A percentile compares a stretch with the other conserved stretches of the same genome.
phyloP scores from a whole-genome alignment of 2,329 filamentous ascomycete species.

The Tolypocladium paradoxum region DNA sequence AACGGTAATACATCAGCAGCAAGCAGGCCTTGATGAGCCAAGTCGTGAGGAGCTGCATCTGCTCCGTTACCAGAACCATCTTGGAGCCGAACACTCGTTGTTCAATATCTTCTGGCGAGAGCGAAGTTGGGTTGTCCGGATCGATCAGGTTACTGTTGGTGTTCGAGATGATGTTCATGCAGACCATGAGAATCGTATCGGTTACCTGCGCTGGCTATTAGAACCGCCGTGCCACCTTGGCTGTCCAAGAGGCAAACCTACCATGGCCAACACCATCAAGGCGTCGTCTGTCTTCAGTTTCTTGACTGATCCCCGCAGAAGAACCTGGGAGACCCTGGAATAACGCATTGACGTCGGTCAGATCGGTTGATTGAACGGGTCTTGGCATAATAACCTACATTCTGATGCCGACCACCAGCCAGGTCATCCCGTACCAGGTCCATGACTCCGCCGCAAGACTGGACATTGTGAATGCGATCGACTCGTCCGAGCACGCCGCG shows the following conservation, averaged over 20 bases:
- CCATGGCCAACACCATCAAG: constrained; percentile 41
- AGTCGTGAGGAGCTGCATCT: constrained; percentile 49
- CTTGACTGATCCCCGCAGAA: constrained; percentile 31
- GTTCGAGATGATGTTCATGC: constrained; percentile 42
- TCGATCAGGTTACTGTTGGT: constrained; percentile 52
- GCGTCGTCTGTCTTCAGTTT: constrained; percentile 45
- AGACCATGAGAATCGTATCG: constrained; percentile 43
- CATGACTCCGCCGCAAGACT: constrained; percentile 27
- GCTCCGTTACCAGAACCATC: constrained; percentile 50
- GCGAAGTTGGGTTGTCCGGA: constrained; percentile 26
- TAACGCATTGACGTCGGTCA: neutral
- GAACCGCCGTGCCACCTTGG: neutral
- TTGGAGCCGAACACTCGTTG: constrained; percentile 43
- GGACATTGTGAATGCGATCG: constrained; percentile 13
- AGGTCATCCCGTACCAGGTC: constrained; percentile 32
- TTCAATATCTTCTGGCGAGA: constrained; percentile 31
- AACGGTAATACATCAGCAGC: constrained; percentile 44
- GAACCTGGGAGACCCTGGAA: constrained; percentile 24
- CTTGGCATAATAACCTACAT: constrained; percentile 24
- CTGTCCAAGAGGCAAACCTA: constrained; percentile 18
- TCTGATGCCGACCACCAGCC: constrained; percentile 25
- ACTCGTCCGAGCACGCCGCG: neutral
- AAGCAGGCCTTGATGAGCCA: constrained; percentile 47
- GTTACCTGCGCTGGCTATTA: constrained; percentile 17
- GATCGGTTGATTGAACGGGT: neutral